Conservation (phyloP, 306 rosid species). For the Cicer bijugum region DNA sequence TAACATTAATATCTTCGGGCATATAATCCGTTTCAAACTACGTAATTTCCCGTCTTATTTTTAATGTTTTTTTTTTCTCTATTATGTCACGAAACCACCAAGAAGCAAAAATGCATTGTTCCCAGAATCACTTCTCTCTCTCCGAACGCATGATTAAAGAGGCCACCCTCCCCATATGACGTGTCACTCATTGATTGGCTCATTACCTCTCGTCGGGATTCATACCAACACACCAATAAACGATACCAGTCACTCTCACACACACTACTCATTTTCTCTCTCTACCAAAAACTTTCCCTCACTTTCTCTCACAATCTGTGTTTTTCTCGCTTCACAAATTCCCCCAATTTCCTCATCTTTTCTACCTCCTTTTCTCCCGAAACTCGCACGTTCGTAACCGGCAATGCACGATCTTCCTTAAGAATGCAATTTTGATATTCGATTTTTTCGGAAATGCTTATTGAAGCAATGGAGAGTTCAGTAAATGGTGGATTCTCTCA, state of each 20-base stretch:
- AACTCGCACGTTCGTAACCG: constrained; percentile 43
- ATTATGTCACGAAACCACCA: background rate
- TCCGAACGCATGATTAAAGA: constrained; percentile 54
- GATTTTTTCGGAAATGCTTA: constrained; percentile 58
- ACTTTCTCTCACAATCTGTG: constrained; percentile 48
- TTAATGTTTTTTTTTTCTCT: background rate
- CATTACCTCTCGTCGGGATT: constrained; percentile 75
- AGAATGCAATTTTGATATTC: constrained; percentile 49
- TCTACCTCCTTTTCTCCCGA: constrained; percentile 46
- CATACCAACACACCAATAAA: constrained; percentile 81
- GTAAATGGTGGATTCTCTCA: constrained; percentile 85
- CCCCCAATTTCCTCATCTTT: constrained; percentile 52
- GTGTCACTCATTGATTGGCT: constrained; percentile 61
- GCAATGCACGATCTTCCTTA: constrained; percentile 72
- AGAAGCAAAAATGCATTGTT: background rate
- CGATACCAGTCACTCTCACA: constrained; percentile 64
- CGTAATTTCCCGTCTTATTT: too few species aligned
- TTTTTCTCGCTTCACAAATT: constrained; percentile 59
- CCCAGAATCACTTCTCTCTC: background rate
- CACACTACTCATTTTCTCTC: constrained; percentile 32
- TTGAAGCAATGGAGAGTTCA: constrained; percentile 86
- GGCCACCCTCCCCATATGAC: constrained; percentile 39
- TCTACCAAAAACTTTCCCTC: constrained; percentile 42
- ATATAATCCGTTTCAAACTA: background rate
- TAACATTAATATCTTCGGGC: background rate